Evolutionary conservation across 2,329 filamentous ascomycete species (phyloP).

Genomic region (Orbilia blumenaviensis): DNA sequence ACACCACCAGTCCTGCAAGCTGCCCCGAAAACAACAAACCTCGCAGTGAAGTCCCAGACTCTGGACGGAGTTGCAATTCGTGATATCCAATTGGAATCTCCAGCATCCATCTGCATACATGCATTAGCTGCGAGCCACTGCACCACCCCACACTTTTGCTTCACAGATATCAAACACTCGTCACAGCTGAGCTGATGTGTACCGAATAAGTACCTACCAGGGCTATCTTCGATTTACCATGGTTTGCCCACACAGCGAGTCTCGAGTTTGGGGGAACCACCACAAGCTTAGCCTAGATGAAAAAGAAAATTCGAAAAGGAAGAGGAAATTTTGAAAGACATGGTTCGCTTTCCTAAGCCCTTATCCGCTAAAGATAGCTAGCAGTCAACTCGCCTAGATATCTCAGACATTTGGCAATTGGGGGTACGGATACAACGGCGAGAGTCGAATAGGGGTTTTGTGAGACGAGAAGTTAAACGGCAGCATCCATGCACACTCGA

Average conservation of each 20-base stretch:
- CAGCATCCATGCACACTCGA: constrained; percentile 17
- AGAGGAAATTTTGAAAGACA: background rate
- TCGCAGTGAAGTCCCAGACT: constrained; percentile 2
- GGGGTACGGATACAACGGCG: background rate
- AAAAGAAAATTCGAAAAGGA: too few species aligned
- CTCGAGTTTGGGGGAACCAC: constrained; percentile 6
- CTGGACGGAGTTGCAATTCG: background rate
- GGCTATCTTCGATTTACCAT: background rate
- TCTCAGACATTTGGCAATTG: constrained; percentile 11
- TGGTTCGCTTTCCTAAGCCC: background rate
- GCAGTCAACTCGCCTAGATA: background rate
- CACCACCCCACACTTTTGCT: constrained; percentile 3
- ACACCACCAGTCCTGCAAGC: background rate
- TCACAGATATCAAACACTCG: background rate
- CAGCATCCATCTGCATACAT: background rate
- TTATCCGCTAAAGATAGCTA: constrained; percentile 16
- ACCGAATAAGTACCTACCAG: background rate
- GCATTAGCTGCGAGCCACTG: background rate
- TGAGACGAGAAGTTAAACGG: constrained; percentile 11
- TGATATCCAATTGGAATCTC: background rate
- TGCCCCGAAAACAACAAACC: constrained; percentile 1
- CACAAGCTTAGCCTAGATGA: too few species aligned
- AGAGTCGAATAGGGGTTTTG: background rate
- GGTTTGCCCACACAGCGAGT: background rate
- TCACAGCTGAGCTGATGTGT: background rate